phyloP scores from a whole-genome alignment of 2,329 filamentous ascomycete species.

The Coniella vitis region DNA sequence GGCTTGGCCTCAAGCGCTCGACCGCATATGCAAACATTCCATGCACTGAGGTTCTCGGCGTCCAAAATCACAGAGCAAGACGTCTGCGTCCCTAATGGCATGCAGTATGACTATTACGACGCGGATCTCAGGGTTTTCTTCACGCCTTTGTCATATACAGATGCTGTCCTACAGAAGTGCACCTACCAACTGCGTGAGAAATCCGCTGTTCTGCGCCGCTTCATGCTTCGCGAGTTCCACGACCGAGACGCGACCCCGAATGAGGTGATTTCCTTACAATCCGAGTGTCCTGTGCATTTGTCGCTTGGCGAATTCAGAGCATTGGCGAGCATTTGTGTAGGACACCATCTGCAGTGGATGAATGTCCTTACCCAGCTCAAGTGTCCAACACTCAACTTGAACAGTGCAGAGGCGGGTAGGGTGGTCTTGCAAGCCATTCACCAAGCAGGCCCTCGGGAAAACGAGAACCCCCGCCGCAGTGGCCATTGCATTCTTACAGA shows the following conservation, averaged over 20 bases:
- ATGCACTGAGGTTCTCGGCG: constrained; percentile 15
- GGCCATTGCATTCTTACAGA: constrained; percentile 31
- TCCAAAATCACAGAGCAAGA: constrained; percentile 23
- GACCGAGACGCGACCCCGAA: constrained; percentile 33
- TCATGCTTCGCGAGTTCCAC: constrained; percentile 28
- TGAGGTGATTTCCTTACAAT: constrained; percentile 42
- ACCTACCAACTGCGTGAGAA: constrained; percentile 32
- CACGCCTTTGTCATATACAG: constrained; percentile 8
- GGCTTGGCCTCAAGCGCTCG: constrained; percentile 30
- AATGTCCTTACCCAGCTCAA: constrained; percentile 48
- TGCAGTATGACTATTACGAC: constrained; percentile 35
- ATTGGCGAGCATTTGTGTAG: constrained; percentile 41
- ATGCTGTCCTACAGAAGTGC: constrained; percentile 27
- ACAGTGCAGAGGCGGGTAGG: constrained; percentile 38
- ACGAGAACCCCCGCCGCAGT: constrained; percentile 21
- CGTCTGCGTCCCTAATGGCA: constrained; percentile 39
- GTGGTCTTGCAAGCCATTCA: constrained; percentile 43
- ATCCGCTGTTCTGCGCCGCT: constrained; percentile 30
- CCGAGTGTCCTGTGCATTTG: constrained; percentile 39
- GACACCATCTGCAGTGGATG: constrained; percentile 43
- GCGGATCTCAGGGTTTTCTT: constrained; percentile 12
- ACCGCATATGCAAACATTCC: constrained; percentile 30
- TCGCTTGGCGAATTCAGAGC: constrained; percentile 47
- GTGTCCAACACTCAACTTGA: constrained; percentile 41
- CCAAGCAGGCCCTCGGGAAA: constrained; percentile 35